These are phyloP conservation scores for Saturnispora quitensis DNA, from an alignment of 805 yeast species.

Conservation along the genomic window DNA sequence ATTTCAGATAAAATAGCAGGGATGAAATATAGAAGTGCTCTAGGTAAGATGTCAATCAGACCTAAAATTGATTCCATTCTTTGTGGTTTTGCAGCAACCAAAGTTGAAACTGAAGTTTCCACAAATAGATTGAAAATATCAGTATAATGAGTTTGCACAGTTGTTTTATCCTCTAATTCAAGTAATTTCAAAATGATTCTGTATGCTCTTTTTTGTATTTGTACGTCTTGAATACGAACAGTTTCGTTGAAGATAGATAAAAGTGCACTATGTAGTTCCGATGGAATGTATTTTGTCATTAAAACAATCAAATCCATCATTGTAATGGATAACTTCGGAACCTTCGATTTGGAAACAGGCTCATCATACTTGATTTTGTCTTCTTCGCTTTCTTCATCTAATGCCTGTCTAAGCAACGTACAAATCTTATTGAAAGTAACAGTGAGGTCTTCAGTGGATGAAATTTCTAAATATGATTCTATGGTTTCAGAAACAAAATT, in stretches of 20 bases:
- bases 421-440: conserved; percentile 82
- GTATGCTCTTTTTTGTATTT: conserved; percentile 83
- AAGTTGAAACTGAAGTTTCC: conserved; percentile 46
- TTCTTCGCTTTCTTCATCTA: conserved; percentile 46
- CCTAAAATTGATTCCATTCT: conserved; percentile 61
- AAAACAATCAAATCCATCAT: conserved; percentile 87
- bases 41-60: conserved; percentile 55
- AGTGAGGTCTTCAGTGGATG: conserved; percentile 56
- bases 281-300: conserved; percentile 78
- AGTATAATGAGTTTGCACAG: conserved; percentile 42
- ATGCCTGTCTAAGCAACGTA: conserved; percentile 60
- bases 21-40: conserved; percentile 59
- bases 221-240: conserved; percentile 47
- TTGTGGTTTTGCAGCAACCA: conserved; percentile 71
- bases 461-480: conserved; percentile 66
- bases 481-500: conserved; percentile 81
- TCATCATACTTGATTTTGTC: conserved; percentile 28
- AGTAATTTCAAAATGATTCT: conserved; percentile 62
- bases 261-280: conserved; percentile 58
- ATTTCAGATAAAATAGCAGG: conserved; percentile 81
- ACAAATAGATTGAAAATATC: conserved; percentile 55
- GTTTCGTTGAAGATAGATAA: conserved; percentile 71
- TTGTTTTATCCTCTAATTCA: conserved; percentile 47
- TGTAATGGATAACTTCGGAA: conserved; percentile 59
- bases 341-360: conserved; percentile 25